A percentile compares a stretch with the other conserved stretches of the same genome.
Evolutionary conservation across 2,329 filamentous ascomycete genomes (phyloP).

Genomic region (Emergomyces pasteurianus): DNA sequence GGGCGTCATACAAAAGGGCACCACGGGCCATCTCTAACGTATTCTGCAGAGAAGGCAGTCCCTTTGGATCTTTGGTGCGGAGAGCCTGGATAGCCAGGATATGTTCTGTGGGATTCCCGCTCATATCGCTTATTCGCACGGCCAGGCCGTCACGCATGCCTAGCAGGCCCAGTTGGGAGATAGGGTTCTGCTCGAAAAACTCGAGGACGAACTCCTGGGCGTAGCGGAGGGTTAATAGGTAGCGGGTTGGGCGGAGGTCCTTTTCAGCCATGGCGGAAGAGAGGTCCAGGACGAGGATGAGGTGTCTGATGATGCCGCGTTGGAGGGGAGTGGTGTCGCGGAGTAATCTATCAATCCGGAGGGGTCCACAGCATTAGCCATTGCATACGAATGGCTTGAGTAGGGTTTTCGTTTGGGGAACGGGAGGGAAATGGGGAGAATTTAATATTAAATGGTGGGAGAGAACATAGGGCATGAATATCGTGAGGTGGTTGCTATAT

Average conservation of each 20-base stretch:
- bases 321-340: constrained; percentile 93
- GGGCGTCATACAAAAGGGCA: constrained; percentile 57
- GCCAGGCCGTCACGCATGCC: constrained; percentile 90
- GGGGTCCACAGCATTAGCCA: neutral
- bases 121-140: constrained; percentile 73
- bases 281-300: constrained; percentile 83
- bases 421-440: too few relatives aligned
- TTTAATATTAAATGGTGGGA: too few relatives aligned
- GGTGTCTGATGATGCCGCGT: constrained; percentile 92
- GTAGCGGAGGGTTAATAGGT: constrained; percentile 69
- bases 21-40: constrained; percentile 91
- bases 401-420: too few relatives aligned
- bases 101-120: constrained; percentile 83
- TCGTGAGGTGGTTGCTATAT: too few relatives aligned
- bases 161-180: constrained; percentile 84
- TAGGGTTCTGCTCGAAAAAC: constrained; percentile 97
- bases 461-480: too few relatives aligned
- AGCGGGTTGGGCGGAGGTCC: constrained; percentile 79
- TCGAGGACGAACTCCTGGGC: constrained; percentile 80
- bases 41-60: constrained; percentile 78
- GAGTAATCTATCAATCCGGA: constrained; percentile 51
- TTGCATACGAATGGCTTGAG: too few relatives aligned
- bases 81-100: constrained; percentile 61
- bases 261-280: constrained; percentile 92
- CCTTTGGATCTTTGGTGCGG: constrained; percentile 55